Percentiles rank a stretch among this genome's conserved stretches.
These are phyloP conservation scores for Neotropicomus parvogracilis DNA, from an alignment of 1,284 basidiomycete genomes.

Conservation along the genomic window DNA sequence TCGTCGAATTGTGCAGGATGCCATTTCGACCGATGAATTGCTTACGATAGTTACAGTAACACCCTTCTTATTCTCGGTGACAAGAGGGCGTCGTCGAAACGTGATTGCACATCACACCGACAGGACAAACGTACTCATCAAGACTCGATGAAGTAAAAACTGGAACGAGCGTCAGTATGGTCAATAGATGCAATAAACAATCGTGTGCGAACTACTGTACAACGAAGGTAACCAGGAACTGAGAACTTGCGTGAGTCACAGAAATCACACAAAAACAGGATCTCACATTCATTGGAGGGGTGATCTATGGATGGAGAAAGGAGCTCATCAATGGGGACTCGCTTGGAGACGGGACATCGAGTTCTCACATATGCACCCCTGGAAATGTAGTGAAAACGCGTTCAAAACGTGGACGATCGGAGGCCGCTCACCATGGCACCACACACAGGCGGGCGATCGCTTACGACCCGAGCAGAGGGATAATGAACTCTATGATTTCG, in stretches of 20 bases:
- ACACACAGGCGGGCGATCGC: no score
- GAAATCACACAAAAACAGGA: background rate
- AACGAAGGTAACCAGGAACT: constrained; percentile 8
- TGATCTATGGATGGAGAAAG: background rate
- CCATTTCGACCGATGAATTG: background rate
- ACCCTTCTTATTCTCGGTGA: background rate
- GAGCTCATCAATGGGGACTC: no score
- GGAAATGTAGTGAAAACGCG: background rate
- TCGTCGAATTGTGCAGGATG: constrained; percentile 2
- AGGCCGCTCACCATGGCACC: constrained; percentile 11
- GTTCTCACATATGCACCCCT: constrained; percentile 13
- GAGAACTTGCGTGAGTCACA: background rate
- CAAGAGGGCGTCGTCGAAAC: background rate
- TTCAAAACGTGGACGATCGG: background rate
- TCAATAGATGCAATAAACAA: background rate
- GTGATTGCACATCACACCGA: no score
- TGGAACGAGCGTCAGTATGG: background rate
- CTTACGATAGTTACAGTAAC: constrained; percentile 7
- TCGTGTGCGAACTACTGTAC: constrained; percentile 12
- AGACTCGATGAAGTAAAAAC: constrained; percentile 18
- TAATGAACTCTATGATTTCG: no score
- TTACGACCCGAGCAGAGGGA: no score
- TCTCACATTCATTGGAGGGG: constrained; percentile 5
- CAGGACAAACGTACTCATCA: constrained; percentile 15
- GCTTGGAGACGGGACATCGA: no score